phyloP scores from a whole-genome alignment of 306 rosid species.

The Castanea crenata region DNA sequence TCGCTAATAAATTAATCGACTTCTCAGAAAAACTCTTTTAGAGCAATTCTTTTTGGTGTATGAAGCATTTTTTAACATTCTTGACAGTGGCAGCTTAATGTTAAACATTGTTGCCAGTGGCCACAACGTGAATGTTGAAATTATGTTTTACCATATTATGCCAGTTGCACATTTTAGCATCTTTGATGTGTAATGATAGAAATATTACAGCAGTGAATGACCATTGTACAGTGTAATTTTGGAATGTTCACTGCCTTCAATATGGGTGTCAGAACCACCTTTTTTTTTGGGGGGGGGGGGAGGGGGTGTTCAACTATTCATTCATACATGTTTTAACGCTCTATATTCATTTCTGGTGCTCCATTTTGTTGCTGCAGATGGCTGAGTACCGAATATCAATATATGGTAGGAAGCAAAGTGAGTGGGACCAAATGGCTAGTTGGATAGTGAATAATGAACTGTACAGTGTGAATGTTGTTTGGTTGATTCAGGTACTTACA shows the following conservation, averaged over 20 bases:
- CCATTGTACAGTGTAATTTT: background rate
- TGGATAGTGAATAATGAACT: slow-evolving; percentile 98
- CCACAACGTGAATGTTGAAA: background rate
- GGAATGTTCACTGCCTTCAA: no score
- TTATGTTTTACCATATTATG: background rate
- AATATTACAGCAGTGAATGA: background rate
- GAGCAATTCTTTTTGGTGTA: no score
- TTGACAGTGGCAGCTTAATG: background rate
- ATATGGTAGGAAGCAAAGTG: slow-evolving; percentile 99
- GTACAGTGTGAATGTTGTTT: slow-evolving; percentile 91
- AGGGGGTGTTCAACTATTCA: background rate
- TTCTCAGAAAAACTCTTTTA: no score
- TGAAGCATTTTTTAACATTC: no score
- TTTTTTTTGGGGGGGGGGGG: background rate
- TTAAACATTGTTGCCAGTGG: background rate
- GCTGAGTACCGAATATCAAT: slow-evolving; percentile 95
- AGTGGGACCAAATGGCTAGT: slow-evolving; percentile 99
- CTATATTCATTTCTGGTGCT: slow-evolving; percentile 1
- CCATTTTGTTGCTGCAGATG: slow-evolving; percentile 66
- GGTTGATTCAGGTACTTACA: slow-evolving; percentile 91
- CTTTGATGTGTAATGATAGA: background rate
- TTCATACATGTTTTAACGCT: background rate
- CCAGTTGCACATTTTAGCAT: background rate
- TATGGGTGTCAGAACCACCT: no score
- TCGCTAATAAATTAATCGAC: no score